phyloP scores from a whole-genome alignment of 2,329 filamentous ascomycete genomes.

The Colletotrichum sp. region DNA sequence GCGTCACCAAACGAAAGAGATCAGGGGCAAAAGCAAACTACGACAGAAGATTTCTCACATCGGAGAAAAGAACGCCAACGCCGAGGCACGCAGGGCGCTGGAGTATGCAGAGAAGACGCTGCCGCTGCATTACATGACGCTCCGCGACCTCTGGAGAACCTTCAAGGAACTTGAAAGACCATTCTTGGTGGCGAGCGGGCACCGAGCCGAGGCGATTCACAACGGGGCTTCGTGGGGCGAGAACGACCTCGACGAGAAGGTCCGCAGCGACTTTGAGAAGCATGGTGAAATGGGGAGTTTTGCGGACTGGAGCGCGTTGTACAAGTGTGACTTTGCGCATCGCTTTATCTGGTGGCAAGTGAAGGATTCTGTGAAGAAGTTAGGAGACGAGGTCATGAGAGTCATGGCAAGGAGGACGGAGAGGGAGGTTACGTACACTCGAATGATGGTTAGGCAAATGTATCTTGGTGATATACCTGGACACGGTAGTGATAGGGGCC shows the following conservation, averaged over 20 bases:
- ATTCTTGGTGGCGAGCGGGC: conserved; percentile 12
- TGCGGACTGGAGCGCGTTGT: conserved; percentile 13
- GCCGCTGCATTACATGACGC: conserved; percentile 14
- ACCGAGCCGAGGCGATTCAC: conserved; percentile 11
- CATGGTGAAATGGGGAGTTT: conserved; percentile 9
- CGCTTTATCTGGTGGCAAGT: conserved; percentile 20
- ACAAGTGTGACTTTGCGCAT: conserved; percentile 16
- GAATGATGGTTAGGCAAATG: conserved; percentile 15
- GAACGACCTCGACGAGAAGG: conserved; percentile 15
- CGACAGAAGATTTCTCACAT: background rate
- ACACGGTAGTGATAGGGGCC: background rate
- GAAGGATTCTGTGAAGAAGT: conserved; percentile 11
- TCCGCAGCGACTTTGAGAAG: conserved; percentile 9
- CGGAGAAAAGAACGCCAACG: background rate
- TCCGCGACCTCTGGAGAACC: conserved; percentile 10
- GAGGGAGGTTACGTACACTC: conserved; percentile 13
- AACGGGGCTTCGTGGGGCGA: conserved; percentile 14
- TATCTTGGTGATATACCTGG: background rate
- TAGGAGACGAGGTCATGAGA: conserved; percentile 12
- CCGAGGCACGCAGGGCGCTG: conserved; percentile 1
- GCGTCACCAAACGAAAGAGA: conserved; percentile 8
- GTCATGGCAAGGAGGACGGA: conserved; percentile 15
- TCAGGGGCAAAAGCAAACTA: background rate
- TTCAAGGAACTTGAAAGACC: conserved; percentile 18
- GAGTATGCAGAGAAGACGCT: conserved; percentile 5